A percentile compares a stretch with the other conserved stretches of the same genome.
Evolutionary conservation across 306 rosid species (phyloP).

Genomic region (Malus fusca): DNA sequence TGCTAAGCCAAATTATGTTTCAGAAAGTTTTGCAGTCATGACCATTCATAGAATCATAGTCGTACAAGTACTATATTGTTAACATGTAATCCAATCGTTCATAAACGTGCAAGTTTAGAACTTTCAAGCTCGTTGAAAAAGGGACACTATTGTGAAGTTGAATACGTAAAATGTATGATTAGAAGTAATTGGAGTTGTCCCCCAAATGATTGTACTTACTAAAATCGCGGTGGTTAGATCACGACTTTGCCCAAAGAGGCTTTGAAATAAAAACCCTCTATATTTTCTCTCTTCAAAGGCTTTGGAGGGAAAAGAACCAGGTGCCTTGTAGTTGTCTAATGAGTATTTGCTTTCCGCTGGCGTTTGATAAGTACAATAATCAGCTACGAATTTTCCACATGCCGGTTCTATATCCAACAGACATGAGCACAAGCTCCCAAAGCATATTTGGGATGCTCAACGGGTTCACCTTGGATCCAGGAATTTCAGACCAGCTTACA

Average conservation of each 20-base stretch:
- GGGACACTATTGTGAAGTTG: neutral
- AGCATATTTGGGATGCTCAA: slow-evolving; percentile 96
- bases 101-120: neutral
- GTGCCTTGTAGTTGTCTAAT: neutral
- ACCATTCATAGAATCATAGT: neutral
- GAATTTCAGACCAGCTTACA: slow-evolving; percentile 95
- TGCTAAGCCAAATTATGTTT: neutral
- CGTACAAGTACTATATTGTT: neutral
- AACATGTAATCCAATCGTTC: neutral
- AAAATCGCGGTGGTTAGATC: slow-evolving; percentile 1
- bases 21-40: neutral
- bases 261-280: neutral
- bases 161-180: neutral
- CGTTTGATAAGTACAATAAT: slow-evolving; percentile 11
- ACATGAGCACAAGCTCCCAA: slow-evolving; percentile 94
- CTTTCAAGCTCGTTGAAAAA: neutral
- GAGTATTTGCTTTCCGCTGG: neutral
- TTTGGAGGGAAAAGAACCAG: slow-evolving; percentile 1
- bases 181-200: neutral
- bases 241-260: neutral
- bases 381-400: slow-evolving; percentile 67
- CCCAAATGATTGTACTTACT: neutral
- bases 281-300: neutral
- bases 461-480: slow-evolving; percentile 94
- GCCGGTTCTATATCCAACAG: slow-evolving; percentile 79